Base-by-base conservation (phyloP, 2,329 filamentous ascomycete genomes). In the Sarocladiaceae sp. region DNA sequence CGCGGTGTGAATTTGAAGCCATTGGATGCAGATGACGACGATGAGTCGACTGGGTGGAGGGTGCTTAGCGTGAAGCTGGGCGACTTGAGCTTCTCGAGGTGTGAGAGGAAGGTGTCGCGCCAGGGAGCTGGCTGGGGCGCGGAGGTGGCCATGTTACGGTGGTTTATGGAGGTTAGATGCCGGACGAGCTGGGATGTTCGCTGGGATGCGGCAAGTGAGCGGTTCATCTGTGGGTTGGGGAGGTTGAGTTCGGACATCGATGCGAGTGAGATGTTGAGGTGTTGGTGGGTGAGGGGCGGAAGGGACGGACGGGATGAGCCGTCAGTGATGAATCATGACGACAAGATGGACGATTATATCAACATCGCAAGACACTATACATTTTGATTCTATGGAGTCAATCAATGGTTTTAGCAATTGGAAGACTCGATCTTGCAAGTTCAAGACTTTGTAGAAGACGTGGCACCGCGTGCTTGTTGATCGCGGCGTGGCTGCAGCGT, bases 61-160 rank as follows among this genome's bases (percentile, higher is more conserved):
- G 79, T 80, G 61, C 72, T 71, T 48, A 83, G 71, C 20, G 68
- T 68, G 61, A 82, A 80, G 50, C 70, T 70, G 6, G 78, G 73
- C n/a, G 70, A 62, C 36, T 68, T 57, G 71, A 81, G 75, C 49
- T 65, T 61, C 46, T 69, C 56, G 40, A 82, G 55, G 59, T 83
- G 77, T n/a, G 74, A 65, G 49, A 79, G 61, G 64, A 83, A 80
- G 35, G 67, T 59, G 54, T 67, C 62, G 52, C 78, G 76, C 80
- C 80, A 83, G 10, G 80, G 79, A 37, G 79, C 77, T 1, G 73
- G 61, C 10, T 33, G 17, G 33, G 62, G 39, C 25, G 54, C 44
- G 15, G 60, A 23, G 11, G 56, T 42, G 42, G 55, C 36, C 23
- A 48, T 36, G 12, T 36, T n/a, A 17, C 20, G 7, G 52, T 56